phyloP scores from a whole-genome alignment of 768 basidiomycete genomes.

The Lactarius quietus region DNA sequence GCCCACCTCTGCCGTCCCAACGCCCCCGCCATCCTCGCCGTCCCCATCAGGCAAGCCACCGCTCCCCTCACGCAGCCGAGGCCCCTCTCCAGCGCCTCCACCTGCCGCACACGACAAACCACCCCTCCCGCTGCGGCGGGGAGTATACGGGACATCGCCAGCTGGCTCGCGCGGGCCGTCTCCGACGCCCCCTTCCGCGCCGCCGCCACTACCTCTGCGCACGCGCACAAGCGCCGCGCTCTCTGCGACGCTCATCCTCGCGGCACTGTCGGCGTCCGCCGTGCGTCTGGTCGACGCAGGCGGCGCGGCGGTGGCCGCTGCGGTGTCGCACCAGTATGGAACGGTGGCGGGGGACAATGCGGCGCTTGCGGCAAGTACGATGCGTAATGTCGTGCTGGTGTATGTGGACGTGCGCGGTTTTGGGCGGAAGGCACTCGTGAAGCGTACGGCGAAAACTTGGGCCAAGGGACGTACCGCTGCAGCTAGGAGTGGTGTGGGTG shows the following conservation, averaged over 20 bases:
- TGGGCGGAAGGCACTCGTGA: constrained; percentile 21
- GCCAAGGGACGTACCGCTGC: constrained; percentile 1
- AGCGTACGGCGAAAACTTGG: constrained; percentile 14
- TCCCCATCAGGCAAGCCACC: constrained; percentile 12
- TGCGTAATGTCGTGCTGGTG: constrained; percentile 24
- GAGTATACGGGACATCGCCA: neutral
- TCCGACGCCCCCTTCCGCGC: neutral
- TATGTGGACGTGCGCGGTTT: constrained; percentile 24
- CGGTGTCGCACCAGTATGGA: constrained; percentile 25
- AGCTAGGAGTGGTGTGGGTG: neutral
- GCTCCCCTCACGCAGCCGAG: constrained; percentile 22
- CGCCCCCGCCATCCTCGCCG: neutral
- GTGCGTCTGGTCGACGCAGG: constrained; percentile 20
- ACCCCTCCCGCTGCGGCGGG: constrained; percentile 1
- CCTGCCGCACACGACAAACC: constrained; percentile 2
- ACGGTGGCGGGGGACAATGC: constrained; percentile 18
- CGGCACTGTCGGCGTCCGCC: constrained; percentile 9
- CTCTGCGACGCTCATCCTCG: constrained; percentile 24
- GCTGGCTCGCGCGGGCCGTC: constrained; percentile 6
- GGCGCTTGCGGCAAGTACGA: constrained; percentile 16
- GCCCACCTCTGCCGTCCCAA: neutral
- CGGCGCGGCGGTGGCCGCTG: constrained; percentile 22
- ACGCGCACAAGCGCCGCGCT: constrained; percentile 14
- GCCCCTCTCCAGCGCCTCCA: constrained; percentile 8
- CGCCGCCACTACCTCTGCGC: neutral